Base-by-base conservation (phyloP, 257 asterid species). In the Capsicum baccatum region DNA sequence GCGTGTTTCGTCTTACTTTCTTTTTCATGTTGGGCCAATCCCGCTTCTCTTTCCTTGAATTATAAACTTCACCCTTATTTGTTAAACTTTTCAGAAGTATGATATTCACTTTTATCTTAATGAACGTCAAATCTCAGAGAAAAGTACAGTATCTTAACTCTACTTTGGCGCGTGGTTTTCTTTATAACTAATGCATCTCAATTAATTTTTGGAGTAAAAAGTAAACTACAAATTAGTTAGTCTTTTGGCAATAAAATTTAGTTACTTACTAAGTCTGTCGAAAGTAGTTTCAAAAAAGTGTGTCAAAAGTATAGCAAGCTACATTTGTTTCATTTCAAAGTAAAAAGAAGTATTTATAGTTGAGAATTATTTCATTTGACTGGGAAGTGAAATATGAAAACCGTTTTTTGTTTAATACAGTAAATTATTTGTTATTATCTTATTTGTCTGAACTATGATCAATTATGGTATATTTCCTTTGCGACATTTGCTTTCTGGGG, bases 31-130 rank as follows among this genome's bases (percentile, higher is more conserved):
- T 33, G 81, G 44, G 19, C 62, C 62, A 74, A 50, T 74, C 47
- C 15, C 57, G 35, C 37, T 8, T 50, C 12, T 5, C 21, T 74
- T 74, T 74, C 62, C 81, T 74, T 74, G 81, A 21, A 11, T 11
- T 74, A 21, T 62, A 50, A 74, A 74, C 62, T 50, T 74, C 37
- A 74, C 19, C 73, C 81, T 74, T 50, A 19, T 50, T 50, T 3
- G 60, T 74, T 50, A 12, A 21, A 74, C 62, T 50, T 74, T 74
- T 74, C 19, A 12, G 81, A 19, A 50, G 81, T 21, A 74, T 21
- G 21, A 50, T 74, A 19, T 50, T 74, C 62, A 50, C 81, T 74
- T 74, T 74, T 74, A 74, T 74, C 81, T 74, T 74, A 50, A 47
- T 13, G 13, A 21, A 21, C 52, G 81, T 74, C 47, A 50, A 74